Conservation (phyloP, 163 green algal species). For the Chlamydomonas reinhardtii region DNA sequence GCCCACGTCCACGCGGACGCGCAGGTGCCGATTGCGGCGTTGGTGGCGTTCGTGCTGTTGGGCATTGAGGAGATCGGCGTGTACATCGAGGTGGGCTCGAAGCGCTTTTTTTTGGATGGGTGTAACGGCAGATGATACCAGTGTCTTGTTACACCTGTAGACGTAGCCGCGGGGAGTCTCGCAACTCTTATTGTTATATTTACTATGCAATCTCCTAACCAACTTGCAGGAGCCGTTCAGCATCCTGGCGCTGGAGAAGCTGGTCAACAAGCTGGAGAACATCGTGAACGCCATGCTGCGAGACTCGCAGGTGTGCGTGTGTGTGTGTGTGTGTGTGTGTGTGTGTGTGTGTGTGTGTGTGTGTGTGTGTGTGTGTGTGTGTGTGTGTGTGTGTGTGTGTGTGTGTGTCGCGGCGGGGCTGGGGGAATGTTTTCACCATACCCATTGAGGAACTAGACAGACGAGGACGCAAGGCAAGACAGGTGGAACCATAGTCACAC, state of each 20-base stretch:
- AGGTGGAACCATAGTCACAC: too few species aligned
- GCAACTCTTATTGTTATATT: too few species aligned
- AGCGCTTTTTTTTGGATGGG: too few species aligned
- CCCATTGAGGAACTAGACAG: too few species aligned
- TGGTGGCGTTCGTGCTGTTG: slow-evolving; percentile 54
- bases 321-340: neutral
- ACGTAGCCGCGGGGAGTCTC: too few species aligned
- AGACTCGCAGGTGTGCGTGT: slow-evolving; percentile 1
- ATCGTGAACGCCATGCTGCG: slow-evolving; percentile 39
- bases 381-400: neutral
- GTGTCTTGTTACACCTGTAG: too few species aligned
- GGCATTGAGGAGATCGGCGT: slow-evolving; percentile 58
- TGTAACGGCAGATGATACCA: too few species aligned
- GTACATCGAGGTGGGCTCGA: slow-evolving; percentile 59
- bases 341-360: neutral
- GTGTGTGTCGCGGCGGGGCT: too few species aligned
- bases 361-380: neutral
- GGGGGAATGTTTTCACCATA: too few species aligned
- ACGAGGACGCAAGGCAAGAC: too few species aligned
- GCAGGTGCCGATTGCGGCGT: slow-evolving; percentile 47
- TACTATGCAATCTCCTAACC: too few species aligned
- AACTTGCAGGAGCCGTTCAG: slow-evolving; percentile 1
- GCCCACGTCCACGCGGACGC: neutral
- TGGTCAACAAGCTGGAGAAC: slow-evolving; percentile 51
- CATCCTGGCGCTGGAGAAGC: slow-evolving; percentile 50